phyloP scores from a whole-genome alignment of 208 protist species.

The Trypanosoma lewisi region DNA sequence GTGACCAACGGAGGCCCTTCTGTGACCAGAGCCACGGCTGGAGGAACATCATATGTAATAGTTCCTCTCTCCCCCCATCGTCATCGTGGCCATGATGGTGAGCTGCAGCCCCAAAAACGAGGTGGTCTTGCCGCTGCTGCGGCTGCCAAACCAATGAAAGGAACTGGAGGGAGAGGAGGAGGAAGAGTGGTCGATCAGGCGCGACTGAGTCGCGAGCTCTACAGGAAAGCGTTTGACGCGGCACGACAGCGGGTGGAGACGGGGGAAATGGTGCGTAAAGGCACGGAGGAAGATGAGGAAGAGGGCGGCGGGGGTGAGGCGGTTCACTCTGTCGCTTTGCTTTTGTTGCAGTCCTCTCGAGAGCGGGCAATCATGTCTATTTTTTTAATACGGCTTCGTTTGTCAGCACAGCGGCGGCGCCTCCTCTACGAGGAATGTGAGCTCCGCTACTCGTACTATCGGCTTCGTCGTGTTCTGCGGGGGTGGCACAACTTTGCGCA shows the following conservation, averaged over 20 bases:
- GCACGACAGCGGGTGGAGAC: conserved; percentile 17
- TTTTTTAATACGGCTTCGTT: conserved; percentile 59
- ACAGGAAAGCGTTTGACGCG: conserved; percentile 18
- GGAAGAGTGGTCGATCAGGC: conserved; percentile 13
- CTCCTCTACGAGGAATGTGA: conserved; percentile 37
- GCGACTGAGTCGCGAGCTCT: conserved; percentile 20
- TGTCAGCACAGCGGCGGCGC: conserved; percentile 32
- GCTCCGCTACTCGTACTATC: conserved; percentile 59
- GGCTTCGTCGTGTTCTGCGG: conserved; percentile 43
- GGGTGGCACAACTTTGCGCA: conserved; percentile 24
- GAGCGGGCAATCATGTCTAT: conserved; percentile 51
- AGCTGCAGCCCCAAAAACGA: neutral
- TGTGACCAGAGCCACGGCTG: neutral
- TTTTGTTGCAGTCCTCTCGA: conserved; percentile 60
- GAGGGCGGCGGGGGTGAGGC: neutral
- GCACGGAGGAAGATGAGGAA: neutral
- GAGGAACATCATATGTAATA: neutral
- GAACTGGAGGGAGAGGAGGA: neutral
- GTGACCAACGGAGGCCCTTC: neutral
- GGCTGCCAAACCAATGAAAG: too few relatives aligned
- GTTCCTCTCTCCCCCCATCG: neutral
- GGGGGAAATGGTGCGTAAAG: neutral
- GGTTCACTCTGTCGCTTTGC: conserved; percentile 49
- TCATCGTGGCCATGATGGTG: neutral
- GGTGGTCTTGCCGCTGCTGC: neutral